Evolutionary conservation across 2,329 filamentous ascomycete genomes (phyloP), one percentile per base, ranked within the genome.

Genomic region (Fusarium redolens): DNA sequence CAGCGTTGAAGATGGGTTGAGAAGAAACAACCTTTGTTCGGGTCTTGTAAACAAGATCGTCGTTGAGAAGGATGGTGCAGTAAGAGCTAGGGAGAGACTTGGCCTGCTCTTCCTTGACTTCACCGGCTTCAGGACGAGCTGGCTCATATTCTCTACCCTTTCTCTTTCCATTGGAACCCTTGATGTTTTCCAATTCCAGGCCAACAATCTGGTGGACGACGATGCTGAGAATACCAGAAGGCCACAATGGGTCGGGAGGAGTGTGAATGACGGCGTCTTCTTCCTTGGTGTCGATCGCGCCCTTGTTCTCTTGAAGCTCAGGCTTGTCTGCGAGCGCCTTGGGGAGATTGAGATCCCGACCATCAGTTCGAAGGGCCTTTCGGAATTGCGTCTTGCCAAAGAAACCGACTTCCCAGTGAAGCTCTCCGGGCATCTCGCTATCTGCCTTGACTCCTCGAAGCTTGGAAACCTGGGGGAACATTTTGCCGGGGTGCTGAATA

Each of bases 321-420:
- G 92, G 89, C 71, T 92, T 89, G 74, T 96, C 89, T 65, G 90
- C 90, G 37, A 98, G 88, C 62, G 90, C 88, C 64, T 91, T 87
- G 5, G 94, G 94, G 6, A 98, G 86, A 66, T 88, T 91, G 65
- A 91, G 87, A 79, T 97, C 93, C 83, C 94, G 94, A 47, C 96
- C 96, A 78, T 97, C 93, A 1, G 95, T 97, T 44, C 94, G 89
- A 50, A 98, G 86, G 17, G 94, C 94, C 71, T 92, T 90, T 60
- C 96, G 89, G 83, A 98, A 95, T 74, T 95, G 91, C 2, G 95
- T 94, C 84, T 97, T 98, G 75, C 92, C 92, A 77, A 98, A 98
- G 84, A 93, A 98, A 11, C 96, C 96, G 51, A 98, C 94, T 81
- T 98, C 96, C 96, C 96, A 98, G 79, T 97, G 92, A 43, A 99